These are phyloP conservation scores for Sutorius australiensis DNA, from an alignment of 768 basidiomycete species.

Conservation along the genomic window DNA sequence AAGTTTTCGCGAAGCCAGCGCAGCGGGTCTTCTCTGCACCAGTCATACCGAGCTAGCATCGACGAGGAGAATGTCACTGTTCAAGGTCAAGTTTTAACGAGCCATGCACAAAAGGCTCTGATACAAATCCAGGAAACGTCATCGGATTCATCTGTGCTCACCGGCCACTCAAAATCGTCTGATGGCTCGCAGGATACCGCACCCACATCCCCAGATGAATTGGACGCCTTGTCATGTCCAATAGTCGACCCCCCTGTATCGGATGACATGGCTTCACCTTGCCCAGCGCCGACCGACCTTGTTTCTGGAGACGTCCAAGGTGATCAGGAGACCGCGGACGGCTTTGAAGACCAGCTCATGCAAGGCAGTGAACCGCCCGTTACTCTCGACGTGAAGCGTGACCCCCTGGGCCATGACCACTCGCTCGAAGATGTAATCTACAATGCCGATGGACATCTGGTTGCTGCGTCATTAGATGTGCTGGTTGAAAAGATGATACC, in stretches of 20 bases:
- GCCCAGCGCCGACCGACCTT: conserved; percentile 37
- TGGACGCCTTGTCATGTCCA: conserved; percentile 31
- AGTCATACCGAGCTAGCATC: conserved; percentile 34
- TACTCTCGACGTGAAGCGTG: conserved; percentile 38
- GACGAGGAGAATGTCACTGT: conserved; percentile 66
- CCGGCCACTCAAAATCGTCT: conserved; percentile 44
- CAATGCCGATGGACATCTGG: conserved; percentile 85
- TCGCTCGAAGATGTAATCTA: conserved; percentile 81
- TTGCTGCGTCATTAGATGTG: conserved; percentile 84
- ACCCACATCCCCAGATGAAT: conserved; percentile 48
- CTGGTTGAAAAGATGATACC: conserved; percentile 98
- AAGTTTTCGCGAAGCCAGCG: conserved; percentile 42
- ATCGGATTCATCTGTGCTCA: conserved; percentile 47
- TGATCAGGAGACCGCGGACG: conserved; percentile 29
- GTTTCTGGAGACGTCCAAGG: conserved; percentile 50
- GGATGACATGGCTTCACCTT: conserved; percentile 29
- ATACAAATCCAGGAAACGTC: conserved; percentile 38
- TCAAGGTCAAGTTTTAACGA: conserved; percentile 40
- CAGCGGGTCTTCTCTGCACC: conserved; percentile 37
- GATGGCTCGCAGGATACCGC: conserved; percentile 45
- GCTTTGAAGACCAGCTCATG: conserved; percentile 52
- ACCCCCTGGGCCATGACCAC: conserved; percentile 67
- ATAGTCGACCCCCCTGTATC: conserved; percentile 25
- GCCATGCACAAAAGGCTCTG: conserved; percentile 15
- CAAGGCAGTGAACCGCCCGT: conserved; percentile 50